A percentile compares a stretch with the other conserved stretches of the same genome.
Evolutionary conservation across 208 protist species (phyloP).

Genomic region (Acanthamoeba royreba): DNA sequence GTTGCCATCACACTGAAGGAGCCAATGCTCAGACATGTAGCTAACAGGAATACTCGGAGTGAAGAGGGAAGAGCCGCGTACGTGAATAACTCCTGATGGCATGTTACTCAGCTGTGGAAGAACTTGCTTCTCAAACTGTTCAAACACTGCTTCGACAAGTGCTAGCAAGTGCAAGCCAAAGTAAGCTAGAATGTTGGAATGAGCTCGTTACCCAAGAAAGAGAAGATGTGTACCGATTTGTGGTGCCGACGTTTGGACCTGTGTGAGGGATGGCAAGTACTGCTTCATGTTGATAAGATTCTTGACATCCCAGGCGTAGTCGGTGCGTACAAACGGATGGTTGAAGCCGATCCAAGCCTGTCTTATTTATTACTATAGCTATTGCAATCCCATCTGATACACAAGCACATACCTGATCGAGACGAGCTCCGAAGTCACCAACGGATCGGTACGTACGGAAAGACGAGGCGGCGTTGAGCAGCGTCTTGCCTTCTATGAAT

Average conservation of each 20-base stretch:
- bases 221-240: too few relatives aligned
- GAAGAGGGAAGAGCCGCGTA: not conserved
- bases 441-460: not conserved
- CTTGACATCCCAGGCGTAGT: not conserved
- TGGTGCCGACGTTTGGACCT: not conserved
- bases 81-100: not conserved
- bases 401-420: not conserved
- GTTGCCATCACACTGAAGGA: not conserved
- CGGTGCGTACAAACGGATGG: not conserved
- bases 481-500: not conserved
- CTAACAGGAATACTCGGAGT: not conserved
- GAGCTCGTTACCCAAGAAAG: not conserved
- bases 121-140: conserved; percentile 29
- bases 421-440: not conserved
- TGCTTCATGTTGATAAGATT: not conserved
- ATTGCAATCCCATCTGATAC: not conserved
- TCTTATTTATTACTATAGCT: too few relatives aligned
- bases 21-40: not conserved
- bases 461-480: not conserved
- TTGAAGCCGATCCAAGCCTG: not conserved
- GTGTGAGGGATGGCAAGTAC: not conserved
- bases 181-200: not conserved
- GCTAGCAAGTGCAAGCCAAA: not conserved
- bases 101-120: not conserved
- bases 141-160: not conserved